A percentile compares a stretch with the other conserved stretches of the same genome.
Evolutionary conservation across 306 rosid genomes (phyloP).

Genomic region (Malus domestica): DNA sequence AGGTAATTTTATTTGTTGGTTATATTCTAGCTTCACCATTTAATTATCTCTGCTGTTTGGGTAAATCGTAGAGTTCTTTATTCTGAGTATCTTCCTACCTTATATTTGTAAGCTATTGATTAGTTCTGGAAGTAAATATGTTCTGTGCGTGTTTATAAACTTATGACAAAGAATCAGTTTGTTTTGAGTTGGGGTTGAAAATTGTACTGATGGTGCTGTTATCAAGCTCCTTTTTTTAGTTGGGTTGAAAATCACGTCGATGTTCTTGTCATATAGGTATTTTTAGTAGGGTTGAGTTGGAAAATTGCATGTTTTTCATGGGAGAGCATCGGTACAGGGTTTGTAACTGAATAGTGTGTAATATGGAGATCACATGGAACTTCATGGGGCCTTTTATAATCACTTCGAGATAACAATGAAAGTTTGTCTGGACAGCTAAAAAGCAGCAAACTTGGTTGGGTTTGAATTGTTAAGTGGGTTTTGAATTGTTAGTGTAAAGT

Average conservation of each 20-base stretch:
- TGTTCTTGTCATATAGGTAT: neutral
- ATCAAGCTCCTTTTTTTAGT: neutral
- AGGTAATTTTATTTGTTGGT: slow-evolving; percentile 36
- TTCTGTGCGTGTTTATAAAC: neutral
- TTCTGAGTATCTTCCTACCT: neutral
- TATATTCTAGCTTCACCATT: neutral
- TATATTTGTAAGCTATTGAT: neutral
- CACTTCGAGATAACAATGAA: neutral
- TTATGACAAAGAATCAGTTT: neutral
- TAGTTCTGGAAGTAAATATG: neutral
- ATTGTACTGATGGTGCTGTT: neutral
- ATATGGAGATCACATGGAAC: neutral
- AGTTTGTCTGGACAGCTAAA: neutral
- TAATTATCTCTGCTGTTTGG: neutral
- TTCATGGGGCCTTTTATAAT: neutral
- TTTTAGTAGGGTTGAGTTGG: neutral
- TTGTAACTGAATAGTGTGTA: neutral
- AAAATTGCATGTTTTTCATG: neutral
- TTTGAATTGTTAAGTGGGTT: neutral
- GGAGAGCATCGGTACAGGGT: neutral
- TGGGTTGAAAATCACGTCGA: neutral
- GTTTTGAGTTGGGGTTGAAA: neutral
- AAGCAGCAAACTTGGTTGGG: neutral
- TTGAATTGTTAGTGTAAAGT: neutral
- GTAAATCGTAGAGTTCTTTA: neutral